Evolutionary conservation across 1,284 basidiomycete genomes (phyloP).

Genomic region (Violaceomyces palustris): DNA sequence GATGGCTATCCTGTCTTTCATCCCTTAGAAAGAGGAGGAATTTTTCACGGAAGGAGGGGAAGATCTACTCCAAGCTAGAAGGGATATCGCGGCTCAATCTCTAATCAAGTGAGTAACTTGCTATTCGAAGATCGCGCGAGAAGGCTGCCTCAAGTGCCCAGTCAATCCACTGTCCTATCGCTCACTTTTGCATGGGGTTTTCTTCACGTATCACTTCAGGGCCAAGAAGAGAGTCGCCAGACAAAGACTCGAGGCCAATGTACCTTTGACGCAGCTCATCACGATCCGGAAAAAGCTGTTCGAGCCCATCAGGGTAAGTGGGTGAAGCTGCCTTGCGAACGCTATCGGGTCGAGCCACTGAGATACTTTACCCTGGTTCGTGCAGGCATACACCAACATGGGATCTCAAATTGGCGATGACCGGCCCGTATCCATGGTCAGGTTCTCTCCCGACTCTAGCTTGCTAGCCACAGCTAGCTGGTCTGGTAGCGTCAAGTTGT

Average conservation of each 20-base stretch:
- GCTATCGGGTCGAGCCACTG: too few species aligned
- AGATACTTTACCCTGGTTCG: background rate
- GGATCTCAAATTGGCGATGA: constrained; percentile 98
- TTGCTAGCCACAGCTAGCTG: constrained; percentile 87
- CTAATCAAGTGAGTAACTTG: too few species aligned
- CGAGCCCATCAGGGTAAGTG: constrained; percentile 80
- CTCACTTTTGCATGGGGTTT: constrained; percentile 53
- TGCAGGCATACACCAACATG: constrained; percentile 77
- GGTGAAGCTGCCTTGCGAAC: too few species aligned
- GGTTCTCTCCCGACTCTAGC: constrained; percentile 86
- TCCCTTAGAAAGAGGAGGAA: constrained; percentile 79
- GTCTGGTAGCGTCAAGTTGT: constrained; percentile 89
- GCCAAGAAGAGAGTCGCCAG: constrained; percentile 84
- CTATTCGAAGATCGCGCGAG: too few species aligned
- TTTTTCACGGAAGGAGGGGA: constrained; percentile 90
- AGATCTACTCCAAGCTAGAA: constrained; percentile 75
- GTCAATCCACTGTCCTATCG: too few species aligned
- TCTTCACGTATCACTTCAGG: constrained; percentile 61
- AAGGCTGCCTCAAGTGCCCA: constrained; percentile 53
- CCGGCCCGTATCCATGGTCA: constrained; percentile 83
- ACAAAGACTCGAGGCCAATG: constrained; percentile 78
- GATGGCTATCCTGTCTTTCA: constrained; percentile 58
- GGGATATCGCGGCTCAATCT: constrained; percentile 82
- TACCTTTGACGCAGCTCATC: constrained; percentile 84
- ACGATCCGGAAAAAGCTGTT: constrained; percentile 86